Conservation (phyloP, 2,329 filamentous ascomycete species). For the Epichloe amarillans region DNA sequence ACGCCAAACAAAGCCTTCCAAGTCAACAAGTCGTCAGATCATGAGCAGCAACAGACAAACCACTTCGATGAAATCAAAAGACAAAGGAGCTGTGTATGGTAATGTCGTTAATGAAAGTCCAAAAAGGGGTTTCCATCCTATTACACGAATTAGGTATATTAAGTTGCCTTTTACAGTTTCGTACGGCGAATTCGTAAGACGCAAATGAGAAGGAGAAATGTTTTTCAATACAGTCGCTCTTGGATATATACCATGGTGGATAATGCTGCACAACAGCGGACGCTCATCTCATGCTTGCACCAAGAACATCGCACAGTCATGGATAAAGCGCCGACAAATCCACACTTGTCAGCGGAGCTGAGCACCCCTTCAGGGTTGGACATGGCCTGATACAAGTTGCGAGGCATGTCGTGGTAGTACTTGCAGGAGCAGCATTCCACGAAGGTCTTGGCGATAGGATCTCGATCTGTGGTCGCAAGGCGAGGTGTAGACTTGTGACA, state of each 20-base stretch:
- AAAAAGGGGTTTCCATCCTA: too few species aligned
- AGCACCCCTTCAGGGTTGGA: conserved; percentile 42
- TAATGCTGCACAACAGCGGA: conserved; percentile 54
- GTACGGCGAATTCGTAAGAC: background rate
- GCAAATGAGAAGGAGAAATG: background rate
- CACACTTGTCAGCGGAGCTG: conserved; percentile 31
- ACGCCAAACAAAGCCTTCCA: background rate
- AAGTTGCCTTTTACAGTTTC: background rate
- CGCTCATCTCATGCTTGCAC: conserved; percentile 60
- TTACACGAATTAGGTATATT: background rate
- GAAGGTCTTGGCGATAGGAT: conserved; percentile 47
- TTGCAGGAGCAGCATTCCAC: conserved; percentile 52
- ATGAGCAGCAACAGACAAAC: too few species aligned
- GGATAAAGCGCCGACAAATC: conserved; percentile 42
- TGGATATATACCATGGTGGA: conserved; percentile 52
- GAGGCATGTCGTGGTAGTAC: conserved; percentile 54
- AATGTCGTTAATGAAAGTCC: too few species aligned
- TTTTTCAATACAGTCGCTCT: conserved; percentile 40
- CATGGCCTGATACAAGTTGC: conserved; percentile 51
- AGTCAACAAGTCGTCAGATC: too few species aligned
- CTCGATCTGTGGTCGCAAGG: conserved; percentile 11
- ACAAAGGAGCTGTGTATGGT: too few species aligned
- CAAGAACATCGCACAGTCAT: conserved; percentile 56
- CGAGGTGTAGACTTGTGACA: conserved; percentile 5
- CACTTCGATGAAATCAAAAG: too few species aligned